These are phyloP conservation scores for Kazachstania psychrophila DNA, from an alignment of 805 yeast species.

Conservation along the genomic window DNA sequence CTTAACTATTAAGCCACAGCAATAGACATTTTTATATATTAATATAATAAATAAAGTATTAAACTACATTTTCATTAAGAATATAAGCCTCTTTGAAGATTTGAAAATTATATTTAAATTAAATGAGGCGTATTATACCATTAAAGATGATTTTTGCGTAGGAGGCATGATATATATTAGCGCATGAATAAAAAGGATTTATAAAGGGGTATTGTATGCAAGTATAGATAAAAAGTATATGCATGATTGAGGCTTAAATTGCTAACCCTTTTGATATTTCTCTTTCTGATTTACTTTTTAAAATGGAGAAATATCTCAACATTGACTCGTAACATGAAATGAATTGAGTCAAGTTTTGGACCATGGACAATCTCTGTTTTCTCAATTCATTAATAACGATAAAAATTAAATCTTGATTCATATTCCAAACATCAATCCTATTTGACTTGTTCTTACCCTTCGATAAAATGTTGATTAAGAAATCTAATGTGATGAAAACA, in stretches of 20 bases:
- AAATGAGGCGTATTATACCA: too few relatives aligned
- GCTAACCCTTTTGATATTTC: too few relatives aligned
- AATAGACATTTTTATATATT: background rate
- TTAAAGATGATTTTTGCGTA: too few relatives aligned
- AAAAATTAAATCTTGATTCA: constrained; percentile 45
- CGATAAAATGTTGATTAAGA: constrained; percentile 29
- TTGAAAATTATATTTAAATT: too few relatives aligned
- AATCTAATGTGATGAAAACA: constrained; percentile 66
- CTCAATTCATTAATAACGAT: constrained; percentile 54
- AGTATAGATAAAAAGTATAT: too few relatives aligned
- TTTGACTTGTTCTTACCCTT: constrained; percentile 28
- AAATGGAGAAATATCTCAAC: constrained; percentile 23
- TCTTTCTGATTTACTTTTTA: constrained; percentile 5
- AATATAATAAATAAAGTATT: background rate
- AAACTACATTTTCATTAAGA: background rate
- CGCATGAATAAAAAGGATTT: too few relatives aligned
- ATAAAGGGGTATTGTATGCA: too few relatives aligned
- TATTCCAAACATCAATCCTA: constrained; percentile 35
- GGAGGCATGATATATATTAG: too few relatives aligned
- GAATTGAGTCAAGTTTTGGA: constrained; percentile 64
- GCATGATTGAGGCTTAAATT: too few relatives aligned
- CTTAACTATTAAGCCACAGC: constrained; percentile 9
- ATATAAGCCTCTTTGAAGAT: too few relatives aligned
- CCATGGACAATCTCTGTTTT: constrained; percentile 67
- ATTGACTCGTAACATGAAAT: constrained; percentile 58